These are phyloP conservation scores for Colletotrichum endophyticum DNA, from an alignment of 2,329 filamentous ascomycete species.

Conservation along the genomic window DNA sequence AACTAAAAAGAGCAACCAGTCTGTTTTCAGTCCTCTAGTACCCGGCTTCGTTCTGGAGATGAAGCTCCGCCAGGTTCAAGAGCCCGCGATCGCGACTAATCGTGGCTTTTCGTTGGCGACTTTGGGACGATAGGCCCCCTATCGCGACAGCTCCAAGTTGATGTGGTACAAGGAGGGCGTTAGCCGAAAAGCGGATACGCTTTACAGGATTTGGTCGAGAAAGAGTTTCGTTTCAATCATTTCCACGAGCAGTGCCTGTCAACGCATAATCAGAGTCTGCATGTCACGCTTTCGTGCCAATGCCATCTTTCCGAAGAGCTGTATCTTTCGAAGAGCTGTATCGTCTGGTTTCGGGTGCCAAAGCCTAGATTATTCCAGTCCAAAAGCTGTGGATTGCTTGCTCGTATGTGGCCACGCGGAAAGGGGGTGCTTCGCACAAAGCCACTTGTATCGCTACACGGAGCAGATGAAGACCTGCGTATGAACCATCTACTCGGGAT, in stretches of 20 bases:
- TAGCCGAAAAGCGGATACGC: neutral
- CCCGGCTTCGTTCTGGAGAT: neutral
- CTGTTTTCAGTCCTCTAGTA: neutral
- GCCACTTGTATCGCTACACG: neutral
- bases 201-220: neutral
- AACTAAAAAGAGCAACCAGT: neutral
- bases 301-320: neutral
- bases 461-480: neutral
- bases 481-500: conserved; percentile 18
- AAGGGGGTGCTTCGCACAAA: neutral
- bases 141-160: neutral
- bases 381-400: neutral
- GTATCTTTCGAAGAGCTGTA: neutral
- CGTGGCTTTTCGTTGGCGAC: neutral
- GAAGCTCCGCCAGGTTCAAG: neutral
- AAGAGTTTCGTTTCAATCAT: neutral
- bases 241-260: neutral
- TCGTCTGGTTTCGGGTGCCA: neutral
- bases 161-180: conserved; percentile 4
- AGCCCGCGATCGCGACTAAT: neutral
- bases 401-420: neutral
- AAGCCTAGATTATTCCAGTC: neutral
- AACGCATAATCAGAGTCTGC: neutral
- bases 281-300: neutral
- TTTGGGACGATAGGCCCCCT: neutral